phyloP scores from a whole-genome alignment of 345 rosid genomes.

The Isatis tinctoria region DNA sequence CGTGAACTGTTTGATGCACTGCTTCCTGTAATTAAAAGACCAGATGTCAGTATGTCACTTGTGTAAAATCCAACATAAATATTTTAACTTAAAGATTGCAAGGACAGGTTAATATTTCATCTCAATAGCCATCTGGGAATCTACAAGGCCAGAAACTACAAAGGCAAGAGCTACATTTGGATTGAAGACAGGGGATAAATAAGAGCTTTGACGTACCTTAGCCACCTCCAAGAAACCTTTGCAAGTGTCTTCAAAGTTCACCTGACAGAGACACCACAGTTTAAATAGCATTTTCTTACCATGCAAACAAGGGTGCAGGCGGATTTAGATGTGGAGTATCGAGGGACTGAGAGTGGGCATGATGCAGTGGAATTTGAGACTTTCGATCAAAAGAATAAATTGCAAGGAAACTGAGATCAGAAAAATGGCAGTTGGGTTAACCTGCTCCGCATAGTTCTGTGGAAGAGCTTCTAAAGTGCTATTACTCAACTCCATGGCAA shows the following conservation, averaged over 20 bases:
- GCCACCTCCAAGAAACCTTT: conserved; percentile 97
- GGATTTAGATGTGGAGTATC: not conserved
- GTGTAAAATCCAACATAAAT: not conserved
- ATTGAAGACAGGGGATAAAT: not conserved
- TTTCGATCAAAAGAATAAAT: conserved; percentile 7
- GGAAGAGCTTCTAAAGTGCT: conserved; percentile 95
- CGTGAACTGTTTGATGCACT: conserved; percentile 80
- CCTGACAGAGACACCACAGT: conserved; percentile 41
- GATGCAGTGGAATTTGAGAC: not conserved
- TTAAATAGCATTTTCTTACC: not conserved
- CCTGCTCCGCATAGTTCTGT: conserved; percentile 96
- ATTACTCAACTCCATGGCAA: conserved; percentile 92
- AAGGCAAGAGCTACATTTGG: not conserved
- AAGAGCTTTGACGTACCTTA: conserved; percentile 48
- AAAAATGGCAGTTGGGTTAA: conserved; percentile 32
- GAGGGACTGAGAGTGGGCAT: not conserved
- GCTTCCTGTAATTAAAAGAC: conserved; percentile 65
- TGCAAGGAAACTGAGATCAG: not conserved
- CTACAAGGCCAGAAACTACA: not conserved
- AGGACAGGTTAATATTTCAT: not conserved
- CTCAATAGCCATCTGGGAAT: conserved; percentile 3
- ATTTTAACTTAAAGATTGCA: not conserved
- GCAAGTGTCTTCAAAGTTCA: conserved; percentile 98
- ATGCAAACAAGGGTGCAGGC: conserved; percentile 1
- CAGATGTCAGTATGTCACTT: not conserved